A percentile compares a stretch with the other conserved stretches of the same genome.
These are phyloP conservation scores for Alternaria burnsii DNA, from an alignment of 2,329 filamentous ascomycete genomes.

Conservation along the genomic window DNA sequence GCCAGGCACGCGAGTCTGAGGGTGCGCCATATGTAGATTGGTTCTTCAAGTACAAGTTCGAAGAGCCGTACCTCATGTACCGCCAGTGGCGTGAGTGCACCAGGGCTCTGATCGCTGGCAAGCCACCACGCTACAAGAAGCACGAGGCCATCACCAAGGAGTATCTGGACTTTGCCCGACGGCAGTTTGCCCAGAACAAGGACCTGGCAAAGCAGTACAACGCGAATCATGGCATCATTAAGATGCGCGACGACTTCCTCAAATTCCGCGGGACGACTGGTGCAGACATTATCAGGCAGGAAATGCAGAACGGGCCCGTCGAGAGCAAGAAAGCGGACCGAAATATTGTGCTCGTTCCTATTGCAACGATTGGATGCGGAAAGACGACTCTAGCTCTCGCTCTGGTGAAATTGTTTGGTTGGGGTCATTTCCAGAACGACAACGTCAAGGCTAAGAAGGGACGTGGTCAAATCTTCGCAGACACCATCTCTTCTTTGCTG, in stretches of 20 bases:
- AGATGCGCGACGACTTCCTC: slow-evolving; percentile 87
- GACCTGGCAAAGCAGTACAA: slow-evolving; percentile 76
- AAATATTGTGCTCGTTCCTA: slow-evolving; percentile 84
- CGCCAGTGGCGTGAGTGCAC: slow-evolving; percentile 98
- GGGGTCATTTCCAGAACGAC: slow-evolving; percentile 96
- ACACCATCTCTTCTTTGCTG: slow-evolving; percentile 72
- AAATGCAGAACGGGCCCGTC: slow-evolving; percentile 65
- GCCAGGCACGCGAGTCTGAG: slow-evolving; percentile 69
- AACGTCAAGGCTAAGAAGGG: slow-evolving; percentile 82
- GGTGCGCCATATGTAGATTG: slow-evolving; percentile 77
- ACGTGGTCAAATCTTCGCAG: slow-evolving; percentile 80
- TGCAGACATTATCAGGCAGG: slow-evolving; percentile 83
- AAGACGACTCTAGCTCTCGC: slow-evolving; percentile 93
- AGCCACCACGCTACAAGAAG: slow-evolving; percentile 80
- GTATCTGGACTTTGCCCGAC: slow-evolving; percentile 83
- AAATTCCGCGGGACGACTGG: slow-evolving; percentile 84
- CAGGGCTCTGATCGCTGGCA: slow-evolving; percentile 82
- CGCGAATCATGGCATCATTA: slow-evolving; percentile 93
- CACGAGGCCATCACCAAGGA: slow-evolving; percentile 89
- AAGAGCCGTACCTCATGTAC: slow-evolving; percentile 98
- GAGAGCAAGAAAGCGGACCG: slow-evolving; percentile 64
- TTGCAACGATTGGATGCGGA: slow-evolving; percentile 93
- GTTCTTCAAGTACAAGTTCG: slow-evolving; percentile 99
- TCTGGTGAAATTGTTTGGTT: slow-evolving; percentile 81
- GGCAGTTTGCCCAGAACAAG: slow-evolving; percentile 73